Conservation (phyloP, 1,284 basidiomycete genomes). For the Grifola frondosa region DNA sequence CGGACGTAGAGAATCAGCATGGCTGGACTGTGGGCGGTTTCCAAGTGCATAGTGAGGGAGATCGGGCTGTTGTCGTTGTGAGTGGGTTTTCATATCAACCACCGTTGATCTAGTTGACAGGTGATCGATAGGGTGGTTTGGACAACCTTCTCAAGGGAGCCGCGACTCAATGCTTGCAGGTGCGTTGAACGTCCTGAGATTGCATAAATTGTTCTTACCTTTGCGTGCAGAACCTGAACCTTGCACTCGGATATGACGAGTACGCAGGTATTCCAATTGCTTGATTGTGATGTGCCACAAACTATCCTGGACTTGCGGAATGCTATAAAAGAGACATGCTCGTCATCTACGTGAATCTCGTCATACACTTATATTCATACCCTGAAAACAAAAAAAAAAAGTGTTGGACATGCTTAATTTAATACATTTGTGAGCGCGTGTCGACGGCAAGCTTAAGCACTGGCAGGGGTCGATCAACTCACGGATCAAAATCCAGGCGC, state of each 20-base stretch:
- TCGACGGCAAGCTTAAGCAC: too few species aligned
- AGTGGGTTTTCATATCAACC: constrained; percentile 39
- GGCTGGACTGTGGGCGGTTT: constrained; percentile 92
- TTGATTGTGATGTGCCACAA: too few species aligned
- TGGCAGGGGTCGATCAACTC: too few species aligned
- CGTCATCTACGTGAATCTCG: too few species aligned
- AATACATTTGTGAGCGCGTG: too few species aligned
- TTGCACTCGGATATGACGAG: constrained; percentile 92
- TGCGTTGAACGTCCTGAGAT: constrained; percentile 39
- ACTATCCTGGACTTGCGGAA: too few species aligned
- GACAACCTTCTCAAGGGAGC: constrained; percentile 98
- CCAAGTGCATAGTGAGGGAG: constrained; percentile 88
- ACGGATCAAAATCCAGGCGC: too few species aligned
- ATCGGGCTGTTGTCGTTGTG: constrained; percentile 89
- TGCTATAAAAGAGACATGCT: too few species aligned
- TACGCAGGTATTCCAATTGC: constrained; percentile 73
- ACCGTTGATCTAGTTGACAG: constrained; percentile 8
- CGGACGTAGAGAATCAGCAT: constrained; percentile 80
- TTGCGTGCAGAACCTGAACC: constrained; percentile 81
- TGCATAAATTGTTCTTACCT: not conserved
- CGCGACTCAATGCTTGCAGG: constrained; percentile 95
- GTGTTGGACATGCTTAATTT: too few species aligned
- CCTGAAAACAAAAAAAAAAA: too few species aligned
- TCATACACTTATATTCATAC: too few species aligned
- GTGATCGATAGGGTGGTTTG: constrained; percentile 68